Base-by-base conservation (phyloP, 192 early-diverging fungal species). In the Linnemannia exigua region DNA sequence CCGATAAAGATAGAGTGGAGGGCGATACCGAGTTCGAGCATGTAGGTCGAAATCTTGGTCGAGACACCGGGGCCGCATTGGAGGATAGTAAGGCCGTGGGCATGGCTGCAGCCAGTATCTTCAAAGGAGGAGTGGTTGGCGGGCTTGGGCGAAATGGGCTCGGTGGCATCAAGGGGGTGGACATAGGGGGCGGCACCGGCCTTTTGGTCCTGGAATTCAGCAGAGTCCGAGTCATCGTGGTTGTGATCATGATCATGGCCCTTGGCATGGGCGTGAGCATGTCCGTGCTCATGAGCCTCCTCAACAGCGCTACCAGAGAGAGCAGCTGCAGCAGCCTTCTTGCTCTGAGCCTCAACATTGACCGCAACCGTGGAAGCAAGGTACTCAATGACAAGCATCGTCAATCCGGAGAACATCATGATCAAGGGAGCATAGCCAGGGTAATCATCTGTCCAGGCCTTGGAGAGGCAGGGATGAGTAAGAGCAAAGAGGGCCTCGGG, bases 1-100 rank as follows among this genome's bases (percentile, higher is more conserved):
- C 94, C 94, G 33, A 95, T 90, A 36, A 95, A 91, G 35, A 95
- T 81, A 25, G 94, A 95, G 79, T 94, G 94, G 67, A 94, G 44
- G 1, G 93, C 90, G 47, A 95, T 94, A 50, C 94, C 93, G 20
- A 92, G 66, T 67, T 95, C 94, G 25, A 95, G 82, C 67, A 95
- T 87, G 68, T 93, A 95, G 11, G 93, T 95, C 9, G 91, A 92
- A 37, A 94, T 86, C 20, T 89, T 87, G 36, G 72, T 74, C 6
- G 82, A 84, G 38, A 84, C 82, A 63, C 82, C 82, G 15, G 82
- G 82, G 2, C 82, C 76, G 35, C 82, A 84, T 74, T 84, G 76
- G 46, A 84, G 75, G 35, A 84, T 41, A 20, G 82, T 77, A 48
- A 78, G 20, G 15, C 82, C 75, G 36, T 84, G 82, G 38, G 82